These are phyloP conservation scores for Sporisorium reilianum DNA, from an alignment of 1,284 basidiomycete genomes.

Conservation along the genomic window DNA sequence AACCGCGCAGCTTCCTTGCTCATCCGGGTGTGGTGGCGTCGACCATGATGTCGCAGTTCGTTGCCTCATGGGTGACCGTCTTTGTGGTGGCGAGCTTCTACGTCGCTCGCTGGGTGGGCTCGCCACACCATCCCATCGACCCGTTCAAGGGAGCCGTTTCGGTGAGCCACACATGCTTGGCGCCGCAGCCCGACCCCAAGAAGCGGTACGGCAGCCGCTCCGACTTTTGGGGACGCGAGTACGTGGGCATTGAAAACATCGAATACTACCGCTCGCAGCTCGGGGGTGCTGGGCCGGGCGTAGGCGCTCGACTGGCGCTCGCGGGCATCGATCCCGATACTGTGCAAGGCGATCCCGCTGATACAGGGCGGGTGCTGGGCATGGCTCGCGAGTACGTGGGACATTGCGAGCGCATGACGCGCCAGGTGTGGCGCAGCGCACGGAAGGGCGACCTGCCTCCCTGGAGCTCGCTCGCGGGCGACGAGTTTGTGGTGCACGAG, in stretches of 20 bases:
- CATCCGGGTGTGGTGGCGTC: conserved; percentile 69
- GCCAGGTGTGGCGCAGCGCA: conserved; percentile 55
- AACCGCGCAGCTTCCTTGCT: conserved; percentile 60
- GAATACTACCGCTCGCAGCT: conserved; percentile 56
- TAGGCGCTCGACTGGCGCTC: conserved; percentile 43
- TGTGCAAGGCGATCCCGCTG: conserved; percentile 19
- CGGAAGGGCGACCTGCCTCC: conserved; percentile 52
- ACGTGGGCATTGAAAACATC: conserved; percentile 57
- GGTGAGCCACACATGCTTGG: conserved; percentile 60
- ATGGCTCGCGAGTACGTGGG: conserved; percentile 52
- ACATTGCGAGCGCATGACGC: conserved; percentile 43
- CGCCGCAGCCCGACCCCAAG: conserved; percentile 57
- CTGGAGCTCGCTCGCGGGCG: conserved; percentile 47
- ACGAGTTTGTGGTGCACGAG: conserved; percentile 40
- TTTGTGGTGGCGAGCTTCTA: conserved; percentile 65
- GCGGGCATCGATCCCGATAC: conserved; percentile 34
- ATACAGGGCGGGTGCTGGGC: conserved; percentile 30
- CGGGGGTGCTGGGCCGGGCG: conserved; percentile 44
- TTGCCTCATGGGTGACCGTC: conserved; percentile 53
- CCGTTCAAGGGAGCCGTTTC: conserved; percentile 67
- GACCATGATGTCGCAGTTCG: conserved; percentile 67
- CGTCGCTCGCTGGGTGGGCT: conserved; percentile 63
- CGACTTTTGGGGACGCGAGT: conserved; percentile 62
- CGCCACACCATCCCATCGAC: conserved; percentile 66
- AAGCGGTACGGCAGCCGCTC: conserved; percentile 63